Percentiles rank a stretch among this genome's conserved stretches.
These are phyloP conservation scores for Salix suchowensis DNA, from an alignment of 345 rosid species.

Conservation along the genomic window DNA sequence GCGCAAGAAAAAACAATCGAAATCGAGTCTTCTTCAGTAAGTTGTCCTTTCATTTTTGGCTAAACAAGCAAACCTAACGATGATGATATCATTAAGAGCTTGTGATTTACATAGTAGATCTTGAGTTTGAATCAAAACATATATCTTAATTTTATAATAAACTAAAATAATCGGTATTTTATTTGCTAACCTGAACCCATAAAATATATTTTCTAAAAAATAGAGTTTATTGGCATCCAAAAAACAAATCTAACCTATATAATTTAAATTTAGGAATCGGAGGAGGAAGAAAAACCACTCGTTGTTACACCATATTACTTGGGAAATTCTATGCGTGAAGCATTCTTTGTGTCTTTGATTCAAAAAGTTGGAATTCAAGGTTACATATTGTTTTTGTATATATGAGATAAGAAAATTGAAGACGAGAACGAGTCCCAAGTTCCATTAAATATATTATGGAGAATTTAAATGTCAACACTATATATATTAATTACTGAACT, in stretches of 20 bases:
- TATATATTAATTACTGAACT: background rate
- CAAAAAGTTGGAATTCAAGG: background rate
- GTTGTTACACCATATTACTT: background rate
- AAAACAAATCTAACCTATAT: background rate
- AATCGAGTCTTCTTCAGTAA: background rate
- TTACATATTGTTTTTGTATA: background rate
- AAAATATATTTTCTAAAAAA: no score
- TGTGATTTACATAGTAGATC: no score
- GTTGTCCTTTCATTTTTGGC: slow-evolving; percentile 7
- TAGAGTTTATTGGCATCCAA: no score
- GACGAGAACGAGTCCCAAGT: no score
- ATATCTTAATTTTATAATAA: no score
- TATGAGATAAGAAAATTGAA: background rate
- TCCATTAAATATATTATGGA: no score
- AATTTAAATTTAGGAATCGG: background rate
- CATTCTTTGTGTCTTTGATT: background rate
- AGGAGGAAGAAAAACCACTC: background rate
- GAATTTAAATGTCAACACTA: background rate
- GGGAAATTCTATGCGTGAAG: background rate
- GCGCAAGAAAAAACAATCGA: background rate
- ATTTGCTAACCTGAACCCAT: accelerated
- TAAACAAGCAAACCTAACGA: slow-evolving; percentile 2
- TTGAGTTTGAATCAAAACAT: no score
- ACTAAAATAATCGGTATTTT: no score
- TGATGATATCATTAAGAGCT: background rate